These are phyloP conservation scores for Sugiyamaella neomexicana DNA, from an alignment of 1,139 yeast species.

Conservation along the genomic window DNA sequence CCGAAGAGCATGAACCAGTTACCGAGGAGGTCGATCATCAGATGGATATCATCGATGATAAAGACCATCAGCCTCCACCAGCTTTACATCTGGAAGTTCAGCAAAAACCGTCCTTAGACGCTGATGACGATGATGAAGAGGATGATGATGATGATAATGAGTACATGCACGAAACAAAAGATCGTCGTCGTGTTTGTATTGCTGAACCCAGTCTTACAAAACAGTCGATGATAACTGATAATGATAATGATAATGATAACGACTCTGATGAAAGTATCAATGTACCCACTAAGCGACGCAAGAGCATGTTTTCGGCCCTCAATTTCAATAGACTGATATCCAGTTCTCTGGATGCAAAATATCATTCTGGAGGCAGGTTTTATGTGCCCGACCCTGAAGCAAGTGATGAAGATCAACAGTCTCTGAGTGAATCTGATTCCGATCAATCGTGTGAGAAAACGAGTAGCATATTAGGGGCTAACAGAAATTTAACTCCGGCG, in stretches of 20 bases:
- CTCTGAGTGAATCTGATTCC: constrained; percentile 18
- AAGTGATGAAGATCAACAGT: constrained; percentile 24
- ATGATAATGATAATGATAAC: background rate
- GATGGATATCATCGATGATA: constrained; percentile 12
- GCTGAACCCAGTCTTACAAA: constrained; percentile 1
- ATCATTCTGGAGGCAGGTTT: constrained; percentile 83
- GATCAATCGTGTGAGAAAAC: background rate
- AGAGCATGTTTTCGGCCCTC: constrained; percentile 75
- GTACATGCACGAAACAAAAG: background rate
- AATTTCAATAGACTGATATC: constrained; percentile 76
- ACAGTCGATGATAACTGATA: constrained; percentile 15
- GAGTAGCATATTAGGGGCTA: background rate
- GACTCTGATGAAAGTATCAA: background rate
- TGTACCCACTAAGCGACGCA: constrained; percentile 32
- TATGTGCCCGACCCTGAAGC: constrained; percentile 49
- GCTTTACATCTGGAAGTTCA: background rate
- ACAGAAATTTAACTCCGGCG: background rate
- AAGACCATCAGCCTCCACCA: background rate
- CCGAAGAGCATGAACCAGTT: constrained; percentile 21
- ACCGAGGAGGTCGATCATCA: background rate
- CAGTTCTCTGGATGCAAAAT: constrained; percentile 74
- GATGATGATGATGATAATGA: too few relatives aligned
- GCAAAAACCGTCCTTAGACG: background rate
- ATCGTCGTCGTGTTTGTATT: background rate
- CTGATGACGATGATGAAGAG: background rate